These are phyloP conservation scores for Phycomyces nitens DNA, from an alignment of 192 early-diverging fungal species.

Conservation along the genomic window DNA sequence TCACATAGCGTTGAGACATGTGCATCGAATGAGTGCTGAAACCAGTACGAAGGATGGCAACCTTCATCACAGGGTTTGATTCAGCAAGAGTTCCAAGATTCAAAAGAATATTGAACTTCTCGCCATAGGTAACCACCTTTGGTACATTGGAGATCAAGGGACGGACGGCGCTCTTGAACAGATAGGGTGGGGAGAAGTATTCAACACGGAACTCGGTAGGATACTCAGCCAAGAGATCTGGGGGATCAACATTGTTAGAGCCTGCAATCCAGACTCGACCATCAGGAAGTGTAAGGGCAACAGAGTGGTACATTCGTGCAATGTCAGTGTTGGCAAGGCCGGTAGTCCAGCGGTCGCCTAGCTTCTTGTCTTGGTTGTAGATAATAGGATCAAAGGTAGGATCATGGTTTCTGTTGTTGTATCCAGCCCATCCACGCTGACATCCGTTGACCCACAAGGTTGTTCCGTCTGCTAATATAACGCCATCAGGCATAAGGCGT, in stretches of 20 bases:
- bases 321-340: conserved; percentile 48
- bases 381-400: conserved; percentile 49
- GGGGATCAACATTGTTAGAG: conserved; percentile 50
- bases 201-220: conserved; percentile 57
- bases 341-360: conserved; percentile 42
- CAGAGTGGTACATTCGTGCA: conserved; percentile 62
- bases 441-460: conserved; percentile 56
- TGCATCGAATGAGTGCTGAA: conserved; percentile 54
- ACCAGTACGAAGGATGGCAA: conserved; percentile 43
- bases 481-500: conserved; percentile 46
- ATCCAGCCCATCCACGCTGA: conserved; percentile 48
- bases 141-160: conserved; percentile 40
- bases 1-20: conserved; percentile 51
- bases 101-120: conserved; percentile 20
- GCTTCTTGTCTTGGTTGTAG: conserved; percentile 45
- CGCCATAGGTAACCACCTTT: conserved; percentile 10
- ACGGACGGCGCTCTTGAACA: conserved; percentile 35
- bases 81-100: conserved; percentile 27
- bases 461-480: conserved; percentile 48
- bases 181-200: conserved; percentile 48
- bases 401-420: conserved; percentile 36
- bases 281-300: conserved; percentile 47
- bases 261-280: conserved; percentile 58
- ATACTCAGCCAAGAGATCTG: conserved; percentile 30
- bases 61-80: conserved; percentile 27